Evolutionary conservation across 345 rosid genomes (phyloP), one percentile per base, ranked within the genome.

Genomic region (Eucalyptus pumila): DNA sequence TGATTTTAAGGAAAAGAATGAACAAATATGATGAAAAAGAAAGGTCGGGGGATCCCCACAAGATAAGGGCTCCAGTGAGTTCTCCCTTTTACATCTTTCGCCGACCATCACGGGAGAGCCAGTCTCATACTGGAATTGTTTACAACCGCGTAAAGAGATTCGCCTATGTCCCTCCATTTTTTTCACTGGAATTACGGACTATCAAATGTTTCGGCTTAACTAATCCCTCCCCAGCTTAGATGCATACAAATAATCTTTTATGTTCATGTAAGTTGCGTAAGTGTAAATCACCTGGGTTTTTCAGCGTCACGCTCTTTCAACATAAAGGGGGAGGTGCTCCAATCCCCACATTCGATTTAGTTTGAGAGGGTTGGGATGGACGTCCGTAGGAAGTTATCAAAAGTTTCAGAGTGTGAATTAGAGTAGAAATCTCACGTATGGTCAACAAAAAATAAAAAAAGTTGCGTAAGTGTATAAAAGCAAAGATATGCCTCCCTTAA

Each of bases 281-380:
- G 16, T 27, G n/a, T 27, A 62, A 49, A 49, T 3, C 2, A 49
- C 6, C n/a, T n/a, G n/a, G n/a, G n/a, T n/a, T n/a, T n/a, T n/a
- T n/a, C n/a, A n/a, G n/a, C n/a, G n/a, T n/a, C n/a, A n/a, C n/a
- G n/a, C n/a, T n/a, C n/a, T n/a, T n/a, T n/a, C n/a, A 49, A 49
- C 0, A 49, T 48, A 0, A 48, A 1, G 2, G 6, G 15, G 6
- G 1, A 49, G 15, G 15, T 48, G 16, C 13, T 49, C 3, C 15
- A 49, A 49, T 13, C 2, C 15, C 2, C 6, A 49, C 15, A 4
- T 49, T 49, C 2, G 50, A 49, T 49, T 49, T 49, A 49, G 1
- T 49, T 49, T n/a, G n/a, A n/a, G n/a, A n/a, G n/a, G n/a, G n/a
- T n/a, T n/a, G n/a, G n/a, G n/a, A n/a, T n/a, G n/a, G n/a, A n/a